A percentile compares a stretch with the other conserved stretches of the same genome.
Conservation (phyloP, 805 yeast species). For the Kazachstania martiniae region DNA sequence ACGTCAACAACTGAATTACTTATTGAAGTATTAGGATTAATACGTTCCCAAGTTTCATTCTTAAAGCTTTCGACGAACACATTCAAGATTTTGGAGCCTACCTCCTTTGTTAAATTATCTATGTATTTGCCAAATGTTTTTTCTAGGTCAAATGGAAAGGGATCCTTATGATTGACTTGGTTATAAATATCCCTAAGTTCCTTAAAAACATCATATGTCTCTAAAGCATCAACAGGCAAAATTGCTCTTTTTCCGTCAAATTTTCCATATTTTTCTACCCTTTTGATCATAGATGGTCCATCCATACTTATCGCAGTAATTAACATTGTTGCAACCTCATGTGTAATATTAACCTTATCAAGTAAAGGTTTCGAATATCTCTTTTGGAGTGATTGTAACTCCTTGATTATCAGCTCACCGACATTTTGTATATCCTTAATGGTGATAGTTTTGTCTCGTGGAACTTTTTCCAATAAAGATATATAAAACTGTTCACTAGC, state of each 20-base stretch:
- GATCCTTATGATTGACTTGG: slow-evolving; percentile 35
- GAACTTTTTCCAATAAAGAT: slow-evolving; percentile 37
- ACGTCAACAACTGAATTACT: slow-evolving; percentile 61
- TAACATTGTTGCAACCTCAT: slow-evolving; percentile 37
- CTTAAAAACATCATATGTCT: slow-evolving; percentile 41
- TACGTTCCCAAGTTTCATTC: slow-evolving; percentile 46
- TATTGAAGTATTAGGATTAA: slow-evolving; percentile 35
- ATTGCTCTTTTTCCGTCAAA: slow-evolving; percentile 21
- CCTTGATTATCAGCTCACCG: slow-evolving; percentile 41
- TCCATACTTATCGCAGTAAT: slow-evolving; percentile 46
- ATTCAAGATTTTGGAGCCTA: too few species aligned
- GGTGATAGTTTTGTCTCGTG: slow-evolving; percentile 45
- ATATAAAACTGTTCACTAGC: slow-evolving; percentile 37
- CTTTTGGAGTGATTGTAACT: slow-evolving; percentile 43
- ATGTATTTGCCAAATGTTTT: slow-evolving; percentile 40
- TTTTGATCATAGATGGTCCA: slow-evolving; percentile 38
- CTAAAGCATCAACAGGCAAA: slow-evolving; percentile 46
- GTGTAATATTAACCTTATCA: slow-evolving; percentile 43
- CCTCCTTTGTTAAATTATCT: slow-evolving; percentile 31
- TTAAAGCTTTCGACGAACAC: slow-evolving; percentile 34
- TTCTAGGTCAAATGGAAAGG: slow-evolving; percentile 48
- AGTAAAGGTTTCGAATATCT: slow-evolving; percentile 51
- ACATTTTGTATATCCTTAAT: slow-evolving; percentile 46
- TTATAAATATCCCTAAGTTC: slow-evolving; percentile 42
- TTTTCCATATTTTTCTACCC: slow-evolving; percentile 33